phyloP scores from a whole-genome alignment of 2,329 filamentous ascomycete species.

The Monascus ruber region DNA sequence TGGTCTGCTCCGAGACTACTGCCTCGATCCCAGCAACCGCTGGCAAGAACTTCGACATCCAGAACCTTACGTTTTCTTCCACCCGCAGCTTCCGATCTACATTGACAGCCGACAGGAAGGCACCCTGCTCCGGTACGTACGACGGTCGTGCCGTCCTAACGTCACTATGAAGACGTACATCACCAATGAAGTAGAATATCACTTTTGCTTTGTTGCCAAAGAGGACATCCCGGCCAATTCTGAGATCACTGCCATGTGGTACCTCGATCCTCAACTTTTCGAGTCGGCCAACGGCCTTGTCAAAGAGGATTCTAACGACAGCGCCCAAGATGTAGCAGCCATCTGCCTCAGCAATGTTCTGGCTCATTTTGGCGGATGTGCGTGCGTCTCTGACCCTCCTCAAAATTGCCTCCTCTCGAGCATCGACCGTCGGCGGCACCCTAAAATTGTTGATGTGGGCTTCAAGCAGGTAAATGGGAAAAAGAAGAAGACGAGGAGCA shows the following conservation, averaged over 20 bases:
- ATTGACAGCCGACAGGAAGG: conserved; percentile 87
- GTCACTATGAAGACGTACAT: conserved; percentile 79
- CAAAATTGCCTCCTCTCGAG: conserved; percentile 30
- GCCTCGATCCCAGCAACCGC: conserved; percentile 51
- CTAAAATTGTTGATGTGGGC: conserved; percentile 19
- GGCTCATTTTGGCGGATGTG: conserved; percentile 39
- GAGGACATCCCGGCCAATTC: conserved; percentile 54
- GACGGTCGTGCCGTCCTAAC: conserved; percentile 84
- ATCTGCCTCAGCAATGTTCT: conserved; percentile 37
- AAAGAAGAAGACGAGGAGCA: conserved; percentile 38
- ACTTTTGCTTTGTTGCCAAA: conserved; percentile 86
- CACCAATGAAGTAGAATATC: conserved; percentile 65
- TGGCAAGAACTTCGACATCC: conserved; percentile 53
- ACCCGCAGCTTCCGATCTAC: conserved; percentile 76
- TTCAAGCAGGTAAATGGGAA: conserved; percentile 34
- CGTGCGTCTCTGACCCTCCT: conserved; percentile 24
- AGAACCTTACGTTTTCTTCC: conserved; percentile 72
- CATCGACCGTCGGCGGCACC: conserved; percentile 32
- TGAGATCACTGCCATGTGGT: conserved; percentile 40
- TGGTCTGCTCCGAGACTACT: conserved; percentile 63
- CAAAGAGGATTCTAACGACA: conserved; percentile 30
- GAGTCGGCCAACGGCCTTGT: conserved; percentile 28
- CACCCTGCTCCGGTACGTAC: conserved; percentile 74
- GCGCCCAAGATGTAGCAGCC: conserved; percentile 30
- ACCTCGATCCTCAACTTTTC: conserved; percentile 31